Evolutionary conservation across 352 stramenopile species (phyloP), one percentile per base, ranked within the genome.

Genomic region (Thalassiosira sp.): DNA sequence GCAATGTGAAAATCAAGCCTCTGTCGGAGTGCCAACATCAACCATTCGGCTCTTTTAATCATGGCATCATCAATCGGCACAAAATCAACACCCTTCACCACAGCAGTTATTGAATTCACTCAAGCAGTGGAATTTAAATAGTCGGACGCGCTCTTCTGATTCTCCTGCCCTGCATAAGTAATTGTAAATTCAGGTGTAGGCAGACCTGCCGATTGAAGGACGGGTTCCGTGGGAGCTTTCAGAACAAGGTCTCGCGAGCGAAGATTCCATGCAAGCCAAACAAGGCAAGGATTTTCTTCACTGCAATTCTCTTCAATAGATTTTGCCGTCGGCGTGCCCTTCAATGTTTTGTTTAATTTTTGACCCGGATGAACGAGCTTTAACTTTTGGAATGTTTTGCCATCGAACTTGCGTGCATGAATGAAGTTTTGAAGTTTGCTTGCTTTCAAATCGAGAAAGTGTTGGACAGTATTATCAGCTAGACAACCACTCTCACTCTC

Each of bases 261-360:
- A 18, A 69, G 59, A 15, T 37, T 40, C 59, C 59, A 69, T 8
- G 59, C 59, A 24, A 53, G 48, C 42, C 40, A 69, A 42, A 69
- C 42, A 33, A 56, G 22, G 16, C 59, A 69, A 18, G 59, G 40
- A 13, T 58, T 5, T 15, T 58, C 59, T 1, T 69, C 16, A 28
- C n/a, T 43, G 25, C 42, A 69, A 31, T 58, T 11, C 5, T 5
- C 15, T 25, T 69, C 42, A 25, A 69, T 57, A 13, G 40, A 43
- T 22, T 37, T 11, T 2, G 59, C 18, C 1, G 40, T 69, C 43
- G 42, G 40, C 2, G 1, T 7, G 11, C 7, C 3, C 20, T 31
- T 46, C 15, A 8, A 1, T 15, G n/a, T 22, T 24, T 69, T 69
- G 18, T 69, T 69, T 43, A 69, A n/a, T 20, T 58, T 59, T 2